Conservation (phyloP, 73 alveolate genomes). For the Paramecium bursaria region DNA sequence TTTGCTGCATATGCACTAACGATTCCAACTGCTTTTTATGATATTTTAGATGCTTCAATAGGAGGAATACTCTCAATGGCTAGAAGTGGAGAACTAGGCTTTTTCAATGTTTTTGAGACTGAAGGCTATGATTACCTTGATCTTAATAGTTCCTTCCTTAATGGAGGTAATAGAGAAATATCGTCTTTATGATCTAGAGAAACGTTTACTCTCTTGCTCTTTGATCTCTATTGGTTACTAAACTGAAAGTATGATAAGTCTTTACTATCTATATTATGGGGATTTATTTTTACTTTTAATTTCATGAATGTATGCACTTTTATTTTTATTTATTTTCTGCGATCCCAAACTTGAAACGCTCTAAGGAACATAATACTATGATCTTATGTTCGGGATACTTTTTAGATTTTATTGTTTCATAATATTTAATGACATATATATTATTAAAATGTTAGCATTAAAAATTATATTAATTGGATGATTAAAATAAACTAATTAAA, state of each 20-base stretch:
- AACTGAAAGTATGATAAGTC: conserved; percentile 45
- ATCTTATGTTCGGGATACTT: conserved; percentile 43
- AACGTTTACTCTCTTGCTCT: conserved; percentile 17
- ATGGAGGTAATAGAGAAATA: conserved; percentile 32
- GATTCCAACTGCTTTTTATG: conserved; percentile 85
- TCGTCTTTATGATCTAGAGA: conserved; percentile 28
- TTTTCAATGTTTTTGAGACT: conserved; percentile 1
- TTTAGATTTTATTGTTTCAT: conserved; percentile 11
- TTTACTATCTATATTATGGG: too few relatives aligned
- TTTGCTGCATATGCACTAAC: conserved; percentile 93
- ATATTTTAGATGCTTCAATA: conserved; percentile 77
- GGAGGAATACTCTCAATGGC: conserved; percentile 44
- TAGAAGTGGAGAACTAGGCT: background rate
- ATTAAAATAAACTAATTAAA: too few relatives aligned
- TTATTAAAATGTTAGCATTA: too few relatives aligned
- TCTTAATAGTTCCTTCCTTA: conserved; percentile 37
- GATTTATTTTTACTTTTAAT: too few relatives aligned
- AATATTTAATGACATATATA: too few relatives aligned
- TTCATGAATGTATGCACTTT: too few relatives aligned
- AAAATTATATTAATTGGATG: too few relatives aligned
- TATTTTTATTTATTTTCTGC: too few relatives aligned
- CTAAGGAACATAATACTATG: conserved; percentile 34
- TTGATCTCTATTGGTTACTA: too few relatives aligned
- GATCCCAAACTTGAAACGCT: too few relatives aligned
- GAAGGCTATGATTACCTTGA: conserved; percentile 49